Conservation (phyloP, 352 stramenopile genomes). For the Globisporangium sylvaticum region DNA sequence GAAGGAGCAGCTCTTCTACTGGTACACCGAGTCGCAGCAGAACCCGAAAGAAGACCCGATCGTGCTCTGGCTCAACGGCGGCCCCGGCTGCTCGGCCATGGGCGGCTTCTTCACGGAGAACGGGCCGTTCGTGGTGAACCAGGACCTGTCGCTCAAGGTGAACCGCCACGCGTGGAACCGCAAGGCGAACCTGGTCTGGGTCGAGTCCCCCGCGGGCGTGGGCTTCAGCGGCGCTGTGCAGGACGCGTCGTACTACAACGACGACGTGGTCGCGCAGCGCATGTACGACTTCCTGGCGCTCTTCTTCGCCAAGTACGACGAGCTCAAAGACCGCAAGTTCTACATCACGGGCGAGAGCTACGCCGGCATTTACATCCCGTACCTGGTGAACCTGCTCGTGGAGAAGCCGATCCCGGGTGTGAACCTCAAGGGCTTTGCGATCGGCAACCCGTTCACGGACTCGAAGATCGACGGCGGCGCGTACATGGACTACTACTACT, state of each 20-base stretch:
- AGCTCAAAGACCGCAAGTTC: slow-evolving; percentile 69
- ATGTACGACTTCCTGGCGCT: slow-evolving; percentile 71
- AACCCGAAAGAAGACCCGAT: slow-evolving; percentile 56
- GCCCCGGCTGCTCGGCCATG: slow-evolving; percentile 71
- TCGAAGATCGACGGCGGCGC: slow-evolving; percentile 54
- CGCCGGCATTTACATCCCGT: slow-evolving; percentile 90
- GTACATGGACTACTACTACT: slow-evolving; percentile 87
- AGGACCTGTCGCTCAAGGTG: slow-evolving; percentile 48
- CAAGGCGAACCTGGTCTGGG: slow-evolving; percentile 73
- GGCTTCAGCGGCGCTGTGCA: slow-evolving; percentile 66
- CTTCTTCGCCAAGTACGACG: slow-evolving; percentile 68
- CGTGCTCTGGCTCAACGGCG: slow-evolving; percentile 81
- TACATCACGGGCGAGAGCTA: slow-evolving; percentile 86
- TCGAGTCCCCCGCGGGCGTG: slow-evolving; percentile 69
- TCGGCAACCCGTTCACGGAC: slow-evolving; percentile 74
- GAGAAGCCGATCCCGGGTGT: slow-evolving; percentile 55
- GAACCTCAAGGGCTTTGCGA: slow-evolving; percentile 71
- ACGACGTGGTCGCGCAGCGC: slow-evolving; percentile 69
- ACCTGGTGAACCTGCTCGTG: slow-evolving; percentile 72
- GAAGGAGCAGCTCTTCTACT: slow-evolving; percentile 71
- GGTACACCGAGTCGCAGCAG: slow-evolving; percentile 70
- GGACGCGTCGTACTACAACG: slow-evolving; percentile 74
- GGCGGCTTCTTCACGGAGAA: slow-evolving; percentile 73
- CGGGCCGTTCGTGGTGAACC: slow-evolving; percentile 63
- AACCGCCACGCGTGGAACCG: slow-evolving; percentile 80